Evolutionary conservation across 345 rosid species (phyloP).

Genomic region (Conringia planisiliqua): DNA sequence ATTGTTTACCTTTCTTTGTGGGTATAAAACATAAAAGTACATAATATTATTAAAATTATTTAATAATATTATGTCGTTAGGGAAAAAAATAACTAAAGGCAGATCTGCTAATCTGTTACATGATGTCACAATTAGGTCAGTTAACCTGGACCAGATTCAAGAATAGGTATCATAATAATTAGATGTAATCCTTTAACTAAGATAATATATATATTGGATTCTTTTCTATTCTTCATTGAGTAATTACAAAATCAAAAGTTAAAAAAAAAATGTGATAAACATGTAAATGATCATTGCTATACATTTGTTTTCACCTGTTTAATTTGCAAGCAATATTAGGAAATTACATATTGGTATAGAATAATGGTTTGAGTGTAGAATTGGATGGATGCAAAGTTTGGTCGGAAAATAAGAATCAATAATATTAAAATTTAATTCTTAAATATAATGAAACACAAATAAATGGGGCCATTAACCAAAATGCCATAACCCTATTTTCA

Average conservation of each 20-base stretch:
- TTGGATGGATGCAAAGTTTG: slow-evolving; percentile 14
- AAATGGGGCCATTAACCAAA: slow-evolving; percentile 7
- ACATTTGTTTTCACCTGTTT: background rate
- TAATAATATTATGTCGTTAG: background rate
- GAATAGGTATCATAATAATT: background rate
- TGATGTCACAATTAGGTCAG: slow-evolving; percentile 23
- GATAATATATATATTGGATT: background rate
- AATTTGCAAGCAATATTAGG: background rate
- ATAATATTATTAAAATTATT: too few relatives aligned
- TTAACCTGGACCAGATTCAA: background rate
- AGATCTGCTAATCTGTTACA: slow-evolving; percentile 3
- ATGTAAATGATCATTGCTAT: background rate
- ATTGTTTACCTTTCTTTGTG: background rate
- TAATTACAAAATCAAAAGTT: background rate
- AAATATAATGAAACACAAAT: background rate
- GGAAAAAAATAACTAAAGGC: background rate
- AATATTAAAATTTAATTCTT: background rate
- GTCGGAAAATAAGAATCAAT: slow-evolving; percentile 25
- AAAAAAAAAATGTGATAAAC: background rate
- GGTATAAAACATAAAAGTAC: too few relatives aligned
- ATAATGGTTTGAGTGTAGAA: slow-evolving; percentile 11
- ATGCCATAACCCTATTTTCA: slow-evolving; percentile 14
- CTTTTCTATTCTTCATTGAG: background rate
- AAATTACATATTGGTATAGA: background rate
- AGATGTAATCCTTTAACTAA: background rate